Base-by-base conservation (phyloP, 768 basidiomycete genomes). In the Psilocybe subaeruginosa region DNA sequence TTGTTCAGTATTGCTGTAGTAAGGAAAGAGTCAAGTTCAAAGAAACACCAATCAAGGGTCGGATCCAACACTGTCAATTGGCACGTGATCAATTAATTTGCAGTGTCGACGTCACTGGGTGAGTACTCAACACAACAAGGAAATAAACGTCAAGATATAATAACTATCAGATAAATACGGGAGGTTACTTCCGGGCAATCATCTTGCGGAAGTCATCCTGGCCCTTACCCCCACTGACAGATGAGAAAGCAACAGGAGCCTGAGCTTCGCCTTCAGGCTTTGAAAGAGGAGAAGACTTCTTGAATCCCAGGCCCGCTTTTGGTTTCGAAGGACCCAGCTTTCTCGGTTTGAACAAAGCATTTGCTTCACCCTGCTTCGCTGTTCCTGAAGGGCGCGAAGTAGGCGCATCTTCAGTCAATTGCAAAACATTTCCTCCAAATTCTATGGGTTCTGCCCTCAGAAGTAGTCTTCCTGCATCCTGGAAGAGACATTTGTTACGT, bases 141-240 rank as follows among this genome's bases (percentile, higher is more conserved):
- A 23, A 23, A 23, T 23, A 23, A 23, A 23, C 23, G 23, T 23
- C 23, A 23, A 23, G 23, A 23, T 23, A 23, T 23, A 23, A 23
- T 23, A 23, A 23, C 23, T 23, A 23, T 23, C 23, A 23, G 23
- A 23, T 23, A 23, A 23, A 23, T 23, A 23, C 23, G 23, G 23
- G 23, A 30, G 5, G 31, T 37, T 53, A 63, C 60, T 67, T 66
- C 52, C 63, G 68, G 29, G 58, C 77, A 33, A 96, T 72, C 89
- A 96, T 89, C 69, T 88, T 92, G 59, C 95, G 80, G 73, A 97
- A 97, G 67, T 92, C 92, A 66, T 94, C 89, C 71, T 95, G 94
- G 1, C 85, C 85, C 70, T 83, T 88, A 30, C 76, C 80, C 56
- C 73, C 72, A 43, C 68, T 67, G 9, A 68, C 58, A 2, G 67